Evolutionary conservation across 2,329 filamentous ascomycete species (phyloP).

Genomic region (Pseudogymnoascus sp.): DNA sequence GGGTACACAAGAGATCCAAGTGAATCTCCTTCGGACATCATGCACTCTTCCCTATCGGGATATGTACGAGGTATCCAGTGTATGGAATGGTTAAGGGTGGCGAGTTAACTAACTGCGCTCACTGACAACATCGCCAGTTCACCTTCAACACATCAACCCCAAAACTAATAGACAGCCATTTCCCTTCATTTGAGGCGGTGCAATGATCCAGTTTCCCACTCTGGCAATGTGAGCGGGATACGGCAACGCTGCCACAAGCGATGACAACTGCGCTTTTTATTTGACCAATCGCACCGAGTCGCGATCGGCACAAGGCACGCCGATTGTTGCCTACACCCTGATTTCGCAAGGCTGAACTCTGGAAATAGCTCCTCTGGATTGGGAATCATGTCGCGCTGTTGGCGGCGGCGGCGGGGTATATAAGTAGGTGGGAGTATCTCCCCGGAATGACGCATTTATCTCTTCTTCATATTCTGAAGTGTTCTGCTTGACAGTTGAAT

Average conservation of each 20-base stretch:
- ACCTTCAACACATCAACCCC: neutral
- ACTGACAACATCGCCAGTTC: neutral
- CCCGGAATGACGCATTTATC: neutral
- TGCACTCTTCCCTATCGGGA: neutral
- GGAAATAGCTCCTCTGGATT: neutral
- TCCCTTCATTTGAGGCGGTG: neutral
- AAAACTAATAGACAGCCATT: neutral
- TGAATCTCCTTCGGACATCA: neutral
- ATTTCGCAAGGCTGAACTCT: conserved; percentile 1
- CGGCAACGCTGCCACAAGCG: neutral
- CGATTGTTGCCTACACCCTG: neutral
- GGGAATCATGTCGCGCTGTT: neutral
- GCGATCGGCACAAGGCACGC: neutral
- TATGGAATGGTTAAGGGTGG: neutral
- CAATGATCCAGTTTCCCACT: neutral
- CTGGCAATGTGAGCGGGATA: neutral
- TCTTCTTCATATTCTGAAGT: neutral
- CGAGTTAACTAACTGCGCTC: neutral
- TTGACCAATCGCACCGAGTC: neutral
- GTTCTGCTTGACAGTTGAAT: neutral
- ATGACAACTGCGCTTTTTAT: neutral
- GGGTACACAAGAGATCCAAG: neutral
- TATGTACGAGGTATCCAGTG: neutral
- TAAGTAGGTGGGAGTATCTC: conserved; percentile 1
- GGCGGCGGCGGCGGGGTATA: neutral